Evolutionary conservation across 2,329 filamentous ascomycete genomes (phyloP).

Genomic region (Pyrenochaeta sp.): DNA sequence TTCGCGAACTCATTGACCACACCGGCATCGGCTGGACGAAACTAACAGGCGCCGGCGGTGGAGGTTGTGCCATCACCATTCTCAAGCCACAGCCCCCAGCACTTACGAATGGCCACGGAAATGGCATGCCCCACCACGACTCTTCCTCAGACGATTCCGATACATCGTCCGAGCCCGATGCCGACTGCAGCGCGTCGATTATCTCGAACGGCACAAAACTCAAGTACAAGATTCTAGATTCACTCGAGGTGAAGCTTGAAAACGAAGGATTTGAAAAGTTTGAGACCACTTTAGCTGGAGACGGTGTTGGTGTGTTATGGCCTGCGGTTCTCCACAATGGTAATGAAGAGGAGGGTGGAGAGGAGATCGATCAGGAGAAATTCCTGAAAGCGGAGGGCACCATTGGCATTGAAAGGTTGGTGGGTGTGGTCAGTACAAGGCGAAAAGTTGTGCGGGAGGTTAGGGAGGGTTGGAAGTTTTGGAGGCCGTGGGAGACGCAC

Average conservation of each 20-base stretch:
- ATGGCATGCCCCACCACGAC: conserved; percentile 28
- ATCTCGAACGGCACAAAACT: conserved; percentile 44
- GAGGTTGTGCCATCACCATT: conserved; percentile 93
- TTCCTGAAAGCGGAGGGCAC: conserved; percentile 85
- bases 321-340: conserved; percentile 90
- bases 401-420: conserved; percentile 85
- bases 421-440: conserved; percentile 68
- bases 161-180: conserved; percentile 33
- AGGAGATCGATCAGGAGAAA: conserved; percentile 91
- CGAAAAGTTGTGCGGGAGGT: conserved; percentile 40
- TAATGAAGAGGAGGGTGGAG: conserved; percentile 80
- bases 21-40: conserved; percentile 96
- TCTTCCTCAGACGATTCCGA: conserved; percentile 33
- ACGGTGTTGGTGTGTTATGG: conserved; percentile 93
- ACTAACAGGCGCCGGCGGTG: conserved; percentile 92
- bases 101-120: conserved; percentile 56
- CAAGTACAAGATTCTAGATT: conserved; percentile 58
- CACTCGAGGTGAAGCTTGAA: conserved; percentile 68
- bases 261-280: conserved; percentile 79
- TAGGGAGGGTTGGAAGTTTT: conserved; percentile 52
- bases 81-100: conserved; percentile 68
- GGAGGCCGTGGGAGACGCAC: conserved; percentile 47
- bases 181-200: conserved; percentile 38
- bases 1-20: conserved; percentile 85
- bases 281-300: conserved; percentile 87